These are phyloP conservation scores for Chlorociboria aeruginascens DNA, from an alignment of 495 filamentous ascomycete species.

Conservation along the genomic window DNA sequence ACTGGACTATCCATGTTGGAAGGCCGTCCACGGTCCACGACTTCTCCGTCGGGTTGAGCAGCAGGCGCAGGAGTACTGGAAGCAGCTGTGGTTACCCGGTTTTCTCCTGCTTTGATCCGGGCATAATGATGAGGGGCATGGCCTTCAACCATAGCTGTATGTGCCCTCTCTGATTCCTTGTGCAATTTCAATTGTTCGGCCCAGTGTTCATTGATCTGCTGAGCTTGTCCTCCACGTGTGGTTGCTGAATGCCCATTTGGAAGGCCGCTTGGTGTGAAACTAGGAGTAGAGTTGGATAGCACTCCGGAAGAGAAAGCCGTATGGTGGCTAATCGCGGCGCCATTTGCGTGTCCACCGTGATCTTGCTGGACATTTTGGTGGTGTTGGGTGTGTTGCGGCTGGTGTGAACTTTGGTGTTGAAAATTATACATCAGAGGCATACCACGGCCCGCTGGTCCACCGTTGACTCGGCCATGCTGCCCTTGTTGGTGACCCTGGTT, in stretches of 20 bases:
- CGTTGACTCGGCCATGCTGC: slow-evolving; percentile 62
- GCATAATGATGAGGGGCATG: slow-evolving; percentile 43
- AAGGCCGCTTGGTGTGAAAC: slow-evolving; percentile 57
- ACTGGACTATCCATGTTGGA: slow-evolving; percentile 40
- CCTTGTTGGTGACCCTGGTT: slow-evolving; percentile 66
- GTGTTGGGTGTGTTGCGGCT: slow-evolving; percentile 64
- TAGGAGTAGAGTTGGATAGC: slow-evolving; percentile 59
- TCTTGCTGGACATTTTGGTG: slow-evolving; percentile 57
- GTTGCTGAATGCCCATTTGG: slow-evolving; percentile 59
- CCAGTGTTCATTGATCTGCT: slow-evolving; percentile 72
- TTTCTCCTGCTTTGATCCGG: slow-evolving; percentile 38
- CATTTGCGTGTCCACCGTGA: slow-evolving; percentile 48
- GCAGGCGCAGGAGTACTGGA: slow-evolving; percentile 28
- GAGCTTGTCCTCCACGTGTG: slow-evolving; percentile 29
- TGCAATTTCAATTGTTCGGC: slow-evolving; percentile 71
- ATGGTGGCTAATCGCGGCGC: slow-evolving; percentile 54
- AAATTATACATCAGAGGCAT: slow-evolving; percentile 60
- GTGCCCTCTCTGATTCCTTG: slow-evolving; percentile 55
- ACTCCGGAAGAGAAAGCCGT: slow-evolving; percentile 69
- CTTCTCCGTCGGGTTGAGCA: slow-evolving; percentile 40
- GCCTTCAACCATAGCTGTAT: slow-evolving; percentile 52
- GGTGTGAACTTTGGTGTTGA: slow-evolving; percentile 51
- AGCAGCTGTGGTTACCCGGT: slow-evolving; percentile 27
- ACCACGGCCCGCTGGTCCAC: slow-evolving; percentile 30
- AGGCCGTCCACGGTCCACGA: slow-evolving; percentile 48